phyloP scores from a whole-genome alignment of 371 early-diverging fungal genomes.

The Choanephora cucurbitarum region DNA sequence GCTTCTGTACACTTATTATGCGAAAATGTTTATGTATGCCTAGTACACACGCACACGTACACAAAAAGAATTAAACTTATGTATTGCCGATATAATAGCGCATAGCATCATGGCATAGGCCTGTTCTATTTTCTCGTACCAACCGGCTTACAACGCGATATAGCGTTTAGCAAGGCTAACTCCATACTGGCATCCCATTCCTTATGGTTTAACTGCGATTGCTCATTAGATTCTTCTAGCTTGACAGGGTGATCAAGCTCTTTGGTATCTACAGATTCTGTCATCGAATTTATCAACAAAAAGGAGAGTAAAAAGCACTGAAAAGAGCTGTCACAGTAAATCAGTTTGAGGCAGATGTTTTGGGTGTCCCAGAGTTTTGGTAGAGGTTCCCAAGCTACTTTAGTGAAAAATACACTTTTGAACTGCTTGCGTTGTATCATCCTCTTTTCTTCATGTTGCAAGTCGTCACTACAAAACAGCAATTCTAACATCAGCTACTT shows the following conservation, averaged over 20 bases:
- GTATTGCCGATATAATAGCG: no score
- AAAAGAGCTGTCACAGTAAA: background rate
- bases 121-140: no score
- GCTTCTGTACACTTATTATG: constrained; percentile 60
- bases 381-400: no score
- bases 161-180: constrained; percentile 56
- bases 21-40: constrained; percentile 69
- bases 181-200: constrained; percentile 67
- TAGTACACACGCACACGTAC: constrained; percentile 6
- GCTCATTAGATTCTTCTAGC: constrained; percentile 2
- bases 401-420: no score
- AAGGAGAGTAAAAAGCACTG: background rate
- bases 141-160: constrained; percentile 62
- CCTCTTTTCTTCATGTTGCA: no score
- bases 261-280: background rate
- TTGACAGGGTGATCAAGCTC: constrained; percentile 2
- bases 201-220: constrained; percentile 9
- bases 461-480: no score
- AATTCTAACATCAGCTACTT: no score
- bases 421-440: no score
- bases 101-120: background rate
- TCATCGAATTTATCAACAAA: background rate
- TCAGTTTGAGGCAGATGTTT: no score
- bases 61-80: no score
- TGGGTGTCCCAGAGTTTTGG: no score